Percentiles rank a stretch among this genome's conserved stretches.
Evolutionary conservation across 306 rosid genomes (phyloP).

Genomic region (Sophora flavescens): DNA sequence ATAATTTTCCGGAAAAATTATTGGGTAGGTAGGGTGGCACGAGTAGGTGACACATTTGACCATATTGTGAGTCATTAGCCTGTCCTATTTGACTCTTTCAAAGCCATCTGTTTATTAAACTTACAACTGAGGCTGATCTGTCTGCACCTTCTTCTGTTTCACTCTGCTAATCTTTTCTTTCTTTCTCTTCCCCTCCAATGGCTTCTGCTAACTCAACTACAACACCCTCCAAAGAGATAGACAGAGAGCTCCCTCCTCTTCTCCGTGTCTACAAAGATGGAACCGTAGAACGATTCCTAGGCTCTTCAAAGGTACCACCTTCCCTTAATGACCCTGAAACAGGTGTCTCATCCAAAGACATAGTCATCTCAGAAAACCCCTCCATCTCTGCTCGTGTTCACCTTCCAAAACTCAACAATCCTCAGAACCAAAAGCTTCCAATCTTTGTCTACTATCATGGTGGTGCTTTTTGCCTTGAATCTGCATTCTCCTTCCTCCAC

Average conservation of each 20-base stretch:
- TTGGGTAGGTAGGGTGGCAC: not conserved
- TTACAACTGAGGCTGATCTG: not conserved
- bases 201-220: constrained; percentile 36
- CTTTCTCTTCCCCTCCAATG: constrained; percentile 43
- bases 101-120: not conserved
- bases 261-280: constrained; percentile 61
- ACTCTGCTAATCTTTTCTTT: not conserved
- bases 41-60: not conserved
- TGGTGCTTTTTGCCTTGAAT: constrained; percentile 61
- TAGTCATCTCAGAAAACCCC: constrained; percentile 56
- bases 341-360: constrained; percentile 67
- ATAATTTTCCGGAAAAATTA: too few relatives aligned
- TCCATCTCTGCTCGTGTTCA: constrained; percentile 55
- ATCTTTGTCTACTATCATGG: constrained; percentile 72
- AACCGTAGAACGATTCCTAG: constrained; percentile 57
- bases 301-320: constrained; percentile 52
- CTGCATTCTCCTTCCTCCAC: constrained; percentile 67
- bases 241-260: constrained; percentile 49
- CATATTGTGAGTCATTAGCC: not conserved
- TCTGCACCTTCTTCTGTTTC: not conserved
- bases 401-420: constrained; percentile 51
- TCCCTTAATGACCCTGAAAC: constrained; percentile 50
- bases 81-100: not conserved
- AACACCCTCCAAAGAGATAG: constrained; percentile 46
- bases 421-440: constrained; percentile 48